Conservation (phyloP, 768 basidiomycete genomes). For the Hygrophorus russula region DNA sequence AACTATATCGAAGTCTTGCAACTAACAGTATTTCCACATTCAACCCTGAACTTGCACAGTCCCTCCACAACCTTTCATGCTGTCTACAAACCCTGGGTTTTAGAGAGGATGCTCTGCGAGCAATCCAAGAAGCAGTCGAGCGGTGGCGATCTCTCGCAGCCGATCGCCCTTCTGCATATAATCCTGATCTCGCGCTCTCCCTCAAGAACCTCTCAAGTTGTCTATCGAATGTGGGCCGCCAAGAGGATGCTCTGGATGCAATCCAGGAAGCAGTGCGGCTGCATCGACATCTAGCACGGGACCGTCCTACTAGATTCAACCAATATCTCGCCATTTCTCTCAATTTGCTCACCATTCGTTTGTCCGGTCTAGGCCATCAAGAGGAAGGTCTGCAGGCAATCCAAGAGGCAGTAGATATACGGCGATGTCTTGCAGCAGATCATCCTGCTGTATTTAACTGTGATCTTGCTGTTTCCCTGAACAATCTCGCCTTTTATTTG, state of each 20-base stretch:
- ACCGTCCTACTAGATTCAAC: background rate
- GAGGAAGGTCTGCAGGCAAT: background rate
- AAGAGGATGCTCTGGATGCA: background rate
- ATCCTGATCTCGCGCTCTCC: background rate
- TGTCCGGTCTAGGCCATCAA: background rate
- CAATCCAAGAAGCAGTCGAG: background rate
- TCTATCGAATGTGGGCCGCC: background rate
- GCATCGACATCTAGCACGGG: background rate
- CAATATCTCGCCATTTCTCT: background rate
- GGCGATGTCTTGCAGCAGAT: background rate
- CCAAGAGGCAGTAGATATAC: background rate
- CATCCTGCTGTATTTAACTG: background rate
- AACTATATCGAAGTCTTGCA: background rate
- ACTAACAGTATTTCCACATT: background rate
- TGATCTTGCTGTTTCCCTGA: background rate
- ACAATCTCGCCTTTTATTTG: background rate
- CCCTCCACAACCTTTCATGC: background rate
- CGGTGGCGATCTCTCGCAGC: background rate
- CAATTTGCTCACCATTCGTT: background rate
- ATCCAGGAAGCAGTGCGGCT: background rate
- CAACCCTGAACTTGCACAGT: background rate
- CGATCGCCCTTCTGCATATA: background rate
- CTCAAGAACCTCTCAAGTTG: background rate
- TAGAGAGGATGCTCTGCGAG: background rate
- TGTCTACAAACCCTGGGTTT: background rate